phyloP scores from a whole-genome alignment of 1,284 basidiomycete species.

The Chondrostereum purpureum region DNA sequence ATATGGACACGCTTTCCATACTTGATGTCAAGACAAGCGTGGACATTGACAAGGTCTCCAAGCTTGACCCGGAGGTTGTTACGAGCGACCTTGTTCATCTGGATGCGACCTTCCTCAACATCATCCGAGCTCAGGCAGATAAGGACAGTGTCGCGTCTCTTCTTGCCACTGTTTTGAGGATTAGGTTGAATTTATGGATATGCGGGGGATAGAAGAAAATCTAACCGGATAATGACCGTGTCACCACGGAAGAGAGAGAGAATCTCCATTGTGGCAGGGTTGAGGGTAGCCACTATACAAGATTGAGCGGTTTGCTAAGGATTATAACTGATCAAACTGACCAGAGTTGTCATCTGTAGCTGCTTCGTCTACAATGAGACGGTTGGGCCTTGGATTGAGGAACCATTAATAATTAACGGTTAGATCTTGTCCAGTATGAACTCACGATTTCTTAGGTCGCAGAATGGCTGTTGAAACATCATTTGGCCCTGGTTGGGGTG shows the following conservation, averaged over 20 bases:
- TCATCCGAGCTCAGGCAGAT: constrained; percentile 95
- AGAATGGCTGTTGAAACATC: constrained; percentile 92
- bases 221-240: constrained; percentile 84
- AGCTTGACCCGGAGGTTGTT: constrained; percentile 98
- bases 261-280: constrained; percentile 95
- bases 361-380: constrained; percentile 90
- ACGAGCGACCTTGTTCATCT: constrained; percentile 98
- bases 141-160: constrained; percentile 91
- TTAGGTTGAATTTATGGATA: constrained; percentile 3
- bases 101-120: constrained; percentile 95
- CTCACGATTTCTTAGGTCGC: constrained; percentile 93
- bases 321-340: constrained; percentile 26
- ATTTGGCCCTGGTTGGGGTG: constrained; percentile 70
- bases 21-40: constrained; percentile 97
- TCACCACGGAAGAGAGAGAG: constrained; percentile 94
- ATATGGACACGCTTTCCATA: constrained; percentile 98
- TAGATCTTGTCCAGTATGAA: constrained; percentile 19
- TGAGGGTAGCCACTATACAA: constrained; percentile 79
- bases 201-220: constrained; percentile 11
- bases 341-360: constrained; percentile 90
- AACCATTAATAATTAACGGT: constrained; percentile 5
- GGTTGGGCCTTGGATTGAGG: constrained; percentile 61
- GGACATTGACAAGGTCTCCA: constrained; percentile 92
- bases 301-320: not conserved
- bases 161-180: constrained; percentile 70